A percentile compares a stretch with the other conserved stretches of the same genome.
phyloP scores from a whole-genome alignment of 768 basidiomycete species.

The Mycena polygramma region DNA sequence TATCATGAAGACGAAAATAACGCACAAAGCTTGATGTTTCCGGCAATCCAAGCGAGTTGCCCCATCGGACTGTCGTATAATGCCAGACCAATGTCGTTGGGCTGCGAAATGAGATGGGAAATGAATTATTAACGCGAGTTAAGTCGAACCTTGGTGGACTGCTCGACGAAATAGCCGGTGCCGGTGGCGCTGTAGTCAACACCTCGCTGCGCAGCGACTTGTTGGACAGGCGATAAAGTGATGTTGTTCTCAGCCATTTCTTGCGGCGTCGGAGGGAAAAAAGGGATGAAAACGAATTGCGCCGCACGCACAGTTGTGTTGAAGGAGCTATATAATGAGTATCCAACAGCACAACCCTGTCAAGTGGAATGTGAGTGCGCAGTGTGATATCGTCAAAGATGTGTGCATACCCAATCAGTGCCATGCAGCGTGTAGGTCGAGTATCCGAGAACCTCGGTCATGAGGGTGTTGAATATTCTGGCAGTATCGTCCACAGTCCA shows the following conservation, averaged over 20 bases:
- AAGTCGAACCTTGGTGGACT: neutral
- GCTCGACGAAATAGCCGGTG: constrained; percentile 5
- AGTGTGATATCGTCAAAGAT: neutral
- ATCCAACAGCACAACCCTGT: constrained; percentile 5
- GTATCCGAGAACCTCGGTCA: constrained; percentile 44
- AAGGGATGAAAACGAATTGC: constrained; percentile 32
- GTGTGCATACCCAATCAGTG: constrained; percentile 41
- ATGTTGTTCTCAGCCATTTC: constrained; percentile 18
- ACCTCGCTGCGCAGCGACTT: constrained; percentile 13
- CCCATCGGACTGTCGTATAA: constrained; percentile 42
- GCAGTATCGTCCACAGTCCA: constrained; percentile 43
- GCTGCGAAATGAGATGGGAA: constrained; percentile 12
- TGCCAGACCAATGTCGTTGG: constrained; percentile 43
- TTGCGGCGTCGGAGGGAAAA: constrained; percentile 12
- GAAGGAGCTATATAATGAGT: constrained; percentile 24
- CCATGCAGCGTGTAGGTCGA: constrained; percentile 40
- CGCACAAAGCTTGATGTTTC: constrained; percentile 37
- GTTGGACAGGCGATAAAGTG: constrained; percentile 11
- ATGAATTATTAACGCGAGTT: neutral
- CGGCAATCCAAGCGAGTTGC: constrained; percentile 42
- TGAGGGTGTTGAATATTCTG: constrained; percentile 42
- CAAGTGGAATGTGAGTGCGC: neutral
- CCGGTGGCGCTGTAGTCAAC: constrained; percentile 8
- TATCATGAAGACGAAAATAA: neutral
- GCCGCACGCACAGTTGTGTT: constrained; percentile 26